These are phyloP conservation scores for Teratosphaeria pseudoeucalypti DNA, from an alignment of 2,329 filamentous ascomycete genomes.

Conservation along the genomic window DNA sequence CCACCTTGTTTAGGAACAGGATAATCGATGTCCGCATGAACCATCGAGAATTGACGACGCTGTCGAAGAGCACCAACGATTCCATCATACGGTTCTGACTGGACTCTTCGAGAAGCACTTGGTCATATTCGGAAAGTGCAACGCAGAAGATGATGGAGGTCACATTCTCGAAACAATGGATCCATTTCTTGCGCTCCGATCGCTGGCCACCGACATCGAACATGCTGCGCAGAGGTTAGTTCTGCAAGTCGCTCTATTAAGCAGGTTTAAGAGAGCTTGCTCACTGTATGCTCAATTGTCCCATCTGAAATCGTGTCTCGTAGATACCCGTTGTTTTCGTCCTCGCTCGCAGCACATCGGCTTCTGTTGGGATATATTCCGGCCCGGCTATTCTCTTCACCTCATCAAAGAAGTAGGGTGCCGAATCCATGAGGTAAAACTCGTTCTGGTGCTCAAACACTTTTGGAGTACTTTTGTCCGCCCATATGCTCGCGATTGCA, in stretches of 20 bases:
- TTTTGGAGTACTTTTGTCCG: conserved; percentile 69
- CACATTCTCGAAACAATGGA: conserved; percentile 99
- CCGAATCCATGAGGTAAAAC: conserved; percentile 99
- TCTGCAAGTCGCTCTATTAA: neutral
- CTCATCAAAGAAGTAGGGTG: conserved; percentile 97
- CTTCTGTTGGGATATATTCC: conserved; percentile 85
- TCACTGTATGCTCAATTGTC: conserved; percentile 95
- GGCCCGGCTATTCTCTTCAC: conserved; percentile 70
- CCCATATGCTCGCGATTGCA: conserved; percentile 81
- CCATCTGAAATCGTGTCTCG: conserved; percentile 97
- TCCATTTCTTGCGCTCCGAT: conserved; percentile 99
- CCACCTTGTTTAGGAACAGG: conserved; percentile 96
- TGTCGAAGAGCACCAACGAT: conserved; percentile 89
- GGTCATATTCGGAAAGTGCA: conserved; percentile 94
- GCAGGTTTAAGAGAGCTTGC: conserved; percentile 27
- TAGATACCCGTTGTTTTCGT: conserved; percentile 99
- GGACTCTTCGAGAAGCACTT: conserved; percentile 91
- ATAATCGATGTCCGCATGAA: conserved; percentile 99
- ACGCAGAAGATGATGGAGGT: conserved; percentile 99
- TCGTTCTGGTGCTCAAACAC: conserved; percentile 92
- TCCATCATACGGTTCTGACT: conserved; percentile 99
- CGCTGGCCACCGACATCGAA: conserved; percentile 96
- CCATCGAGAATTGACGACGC: conserved; percentile 96
- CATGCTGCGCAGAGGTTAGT: conserved; percentile 54
- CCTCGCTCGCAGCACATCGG: conserved; percentile 87